Conservation (phyloP, 768 basidiomycete genomes). For the Leucocoprinus sp. region DNA sequence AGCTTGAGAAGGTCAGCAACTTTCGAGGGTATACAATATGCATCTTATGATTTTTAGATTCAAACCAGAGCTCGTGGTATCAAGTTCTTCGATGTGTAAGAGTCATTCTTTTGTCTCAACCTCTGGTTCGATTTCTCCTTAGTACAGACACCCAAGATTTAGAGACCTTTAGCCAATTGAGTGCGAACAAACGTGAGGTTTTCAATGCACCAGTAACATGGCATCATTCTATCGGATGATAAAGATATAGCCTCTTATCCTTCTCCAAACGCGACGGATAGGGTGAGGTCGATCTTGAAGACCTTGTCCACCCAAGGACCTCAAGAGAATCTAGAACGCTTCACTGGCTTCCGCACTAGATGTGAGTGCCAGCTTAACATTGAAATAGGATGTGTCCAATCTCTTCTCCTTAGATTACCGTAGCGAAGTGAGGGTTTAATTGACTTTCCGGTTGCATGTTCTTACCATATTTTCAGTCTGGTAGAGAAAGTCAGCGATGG, state of each 20-base stretch:
- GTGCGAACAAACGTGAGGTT: conserved; percentile 28
- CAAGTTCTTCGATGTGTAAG: conserved; percentile 85
- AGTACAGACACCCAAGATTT: conserved; percentile 74
- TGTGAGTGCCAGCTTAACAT: conserved; percentile 34
- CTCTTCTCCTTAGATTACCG: conserved; percentile 27
- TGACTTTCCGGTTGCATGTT: background rate
- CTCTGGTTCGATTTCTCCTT: conserved; percentile 13
- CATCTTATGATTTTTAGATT: conserved; percentile 38
- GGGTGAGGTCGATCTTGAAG: conserved; percentile 51
- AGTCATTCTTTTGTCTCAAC: conserved; percentile 5
- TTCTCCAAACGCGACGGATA: conserved; percentile 50
- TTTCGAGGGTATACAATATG: background rate
- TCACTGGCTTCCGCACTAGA: conserved; percentile 67
- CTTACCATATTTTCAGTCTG: conserved; percentile 38
- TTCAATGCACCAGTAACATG: conserved; percentile 12
- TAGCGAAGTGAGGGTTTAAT: conserved; percentile 48
- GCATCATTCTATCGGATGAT: conserved; percentile 12
- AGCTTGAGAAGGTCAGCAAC: conserved; percentile 73
- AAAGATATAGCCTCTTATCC: conserved; percentile 41
- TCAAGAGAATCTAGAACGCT: conserved; percentile 51
- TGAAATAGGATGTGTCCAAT: conserved; percentile 6
- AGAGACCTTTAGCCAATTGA: conserved; percentile 32
- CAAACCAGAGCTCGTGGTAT: conserved; percentile 66
- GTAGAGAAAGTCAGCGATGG: conserved; percentile 73
- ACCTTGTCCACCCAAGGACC: conserved; percentile 61